A percentile compares a stretch with the other conserved stretches of the same genome.
These are phyloP conservation scores for Calvatia gigantea DNA, from an alignment of 768 basidiomycete species.

Conservation along the genomic window DNA sequence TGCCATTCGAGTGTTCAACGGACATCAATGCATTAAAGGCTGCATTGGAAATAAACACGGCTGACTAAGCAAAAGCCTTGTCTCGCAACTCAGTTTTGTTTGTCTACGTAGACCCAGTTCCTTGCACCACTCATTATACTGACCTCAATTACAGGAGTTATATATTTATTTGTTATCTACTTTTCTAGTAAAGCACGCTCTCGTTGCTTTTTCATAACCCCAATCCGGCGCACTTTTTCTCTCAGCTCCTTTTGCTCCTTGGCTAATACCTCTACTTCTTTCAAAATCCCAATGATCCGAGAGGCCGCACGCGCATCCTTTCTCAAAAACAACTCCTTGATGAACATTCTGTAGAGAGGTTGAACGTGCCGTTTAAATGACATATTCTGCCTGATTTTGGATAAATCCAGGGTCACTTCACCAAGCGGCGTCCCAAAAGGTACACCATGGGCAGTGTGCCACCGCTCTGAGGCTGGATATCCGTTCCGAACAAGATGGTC, in stretches of 20 bases:
- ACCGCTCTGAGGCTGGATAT: conserved; percentile 42
- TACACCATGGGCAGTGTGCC: conserved; percentile 25
- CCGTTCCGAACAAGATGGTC: conserved; percentile 60
- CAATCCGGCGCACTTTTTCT: conserved; percentile 27
- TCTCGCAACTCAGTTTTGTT: too few relatives aligned
- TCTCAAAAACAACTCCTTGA: conserved; percentile 55
- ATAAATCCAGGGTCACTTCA: conserved; percentile 27
- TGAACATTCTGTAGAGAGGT: conserved; percentile 73
- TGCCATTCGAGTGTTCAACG: background rate
- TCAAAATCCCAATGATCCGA: conserved; percentile 52
- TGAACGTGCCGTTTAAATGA: conserved; percentile 57
- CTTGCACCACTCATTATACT: background rate
- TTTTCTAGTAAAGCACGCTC: background rate
- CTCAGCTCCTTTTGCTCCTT: conserved; percentile 28
- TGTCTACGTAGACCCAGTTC: background rate
- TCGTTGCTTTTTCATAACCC: conserved; percentile 27
- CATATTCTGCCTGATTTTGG: conserved; percentile 34
- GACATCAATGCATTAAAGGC: background rate
- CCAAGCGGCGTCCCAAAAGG: conserved; percentile 42
- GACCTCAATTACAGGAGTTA: background rate
- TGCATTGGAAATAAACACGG: background rate
- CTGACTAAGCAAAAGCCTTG: conserved; percentile 3
- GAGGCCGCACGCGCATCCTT: conserved; percentile 53
- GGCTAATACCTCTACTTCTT: conserved; percentile 33
- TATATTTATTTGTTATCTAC: too few relatives aligned